Percentiles rank a stretch among this genome's conserved stretches.
Conservation (phyloP, 2,329 filamentous ascomycete genomes). For the Colletotrichum brevisporum region DNA sequence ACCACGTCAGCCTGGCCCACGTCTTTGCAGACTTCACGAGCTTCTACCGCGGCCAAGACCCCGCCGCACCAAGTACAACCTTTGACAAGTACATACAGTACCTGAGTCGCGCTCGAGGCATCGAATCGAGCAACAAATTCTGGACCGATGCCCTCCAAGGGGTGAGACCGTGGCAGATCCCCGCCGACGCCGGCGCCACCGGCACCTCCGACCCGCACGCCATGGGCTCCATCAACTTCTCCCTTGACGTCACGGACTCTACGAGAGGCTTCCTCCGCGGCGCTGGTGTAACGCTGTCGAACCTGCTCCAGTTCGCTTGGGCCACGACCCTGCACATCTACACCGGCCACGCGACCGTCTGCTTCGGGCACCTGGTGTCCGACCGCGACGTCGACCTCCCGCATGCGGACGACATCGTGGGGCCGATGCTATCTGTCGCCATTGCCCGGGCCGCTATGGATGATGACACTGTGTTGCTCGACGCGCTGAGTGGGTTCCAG, state of each 20-base stretch:
- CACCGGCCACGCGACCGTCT: constrained; percentile 5
- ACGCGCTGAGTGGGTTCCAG: constrained; percentile 11
- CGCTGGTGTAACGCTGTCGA: constrained; percentile 13
- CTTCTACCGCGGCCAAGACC: not conserved
- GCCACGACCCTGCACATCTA: constrained; percentile 11
- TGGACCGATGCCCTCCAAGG: not conserved
- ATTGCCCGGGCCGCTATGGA: not conserved
- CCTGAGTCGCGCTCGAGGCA: not conserved
- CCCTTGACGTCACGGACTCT: not conserved
- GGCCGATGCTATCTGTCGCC: constrained; percentile 15
- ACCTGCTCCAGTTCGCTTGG: constrained; percentile 20
- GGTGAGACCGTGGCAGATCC: constrained; percentile 4
- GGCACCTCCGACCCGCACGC: not conserved
- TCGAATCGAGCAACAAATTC: not conserved
- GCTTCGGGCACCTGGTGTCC: constrained; percentile 24
- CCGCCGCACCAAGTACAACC: not conserved
- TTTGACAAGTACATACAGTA: constrained; percentile 12
- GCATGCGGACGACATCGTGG: constrained; percentile 16
- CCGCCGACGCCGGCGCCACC: not conserved
- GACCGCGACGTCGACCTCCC: constrained; percentile 25
- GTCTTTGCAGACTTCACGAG: constrained; percentile 5
- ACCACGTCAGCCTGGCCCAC: constrained; percentile 33
- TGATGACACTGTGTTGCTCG: not conserved
- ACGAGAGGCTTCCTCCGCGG: not conserved
- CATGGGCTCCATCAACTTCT: constrained; percentile 9